Percentiles rank a stretch among this genome's conserved stretches.
Evolutionary conservation across 2,329 filamentous ascomycete genomes (phyloP).

Genomic region (Fusarium pininemorale): DNA sequence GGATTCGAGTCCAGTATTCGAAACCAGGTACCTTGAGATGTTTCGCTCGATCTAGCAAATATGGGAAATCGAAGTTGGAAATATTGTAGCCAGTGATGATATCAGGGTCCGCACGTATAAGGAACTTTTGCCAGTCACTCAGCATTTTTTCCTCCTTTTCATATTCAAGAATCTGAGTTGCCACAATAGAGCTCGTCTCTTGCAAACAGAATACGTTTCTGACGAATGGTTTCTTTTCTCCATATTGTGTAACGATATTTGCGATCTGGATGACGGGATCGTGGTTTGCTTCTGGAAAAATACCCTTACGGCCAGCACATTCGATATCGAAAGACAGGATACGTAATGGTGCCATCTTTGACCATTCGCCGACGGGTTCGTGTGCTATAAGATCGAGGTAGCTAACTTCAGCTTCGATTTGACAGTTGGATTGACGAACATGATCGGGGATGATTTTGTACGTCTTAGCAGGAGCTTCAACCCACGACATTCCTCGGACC

Average conservation of each 20-base stretch:
- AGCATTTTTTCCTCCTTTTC: constrained; percentile 87
- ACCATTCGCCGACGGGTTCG: constrained; percentile 91
- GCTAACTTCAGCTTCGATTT: constrained; percentile 90
- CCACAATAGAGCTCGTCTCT: constrained; percentile 91
- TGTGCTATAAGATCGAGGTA: constrained; percentile 88
- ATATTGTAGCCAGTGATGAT: constrained; percentile 99
- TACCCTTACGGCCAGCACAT: constrained; percentile 95
- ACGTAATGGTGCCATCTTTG: constrained; percentile 94
- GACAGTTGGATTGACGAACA: constrained; percentile 87
- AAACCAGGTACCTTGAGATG: constrained; percentile 84
- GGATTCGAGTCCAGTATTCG: constrained; percentile 86
- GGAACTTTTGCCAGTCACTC: constrained; percentile 89
- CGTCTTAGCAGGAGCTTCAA: constrained; percentile 79
- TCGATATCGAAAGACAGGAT: constrained; percentile 98
- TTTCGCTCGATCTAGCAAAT: constrained; percentile 86
- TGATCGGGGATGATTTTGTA: constrained; percentile 75
- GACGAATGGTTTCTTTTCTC: constrained; percentile 94
- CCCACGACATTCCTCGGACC: constrained; percentile 97
- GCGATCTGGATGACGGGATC: constrained; percentile 99
- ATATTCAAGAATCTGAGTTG: constrained; percentile 90
- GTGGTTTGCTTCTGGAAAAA: constrained; percentile 91
- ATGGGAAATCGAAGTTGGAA: constrained; percentile 97
- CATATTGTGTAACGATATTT: constrained; percentile 92
- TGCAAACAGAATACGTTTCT: constrained; percentile 97
- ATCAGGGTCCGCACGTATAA: constrained; percentile 91